A percentile compares a stretch with the other conserved stretches of the same genome.
Conservation (phyloP, 345 rosid genomes). For the Eucalyptus polybractea region DNA sequence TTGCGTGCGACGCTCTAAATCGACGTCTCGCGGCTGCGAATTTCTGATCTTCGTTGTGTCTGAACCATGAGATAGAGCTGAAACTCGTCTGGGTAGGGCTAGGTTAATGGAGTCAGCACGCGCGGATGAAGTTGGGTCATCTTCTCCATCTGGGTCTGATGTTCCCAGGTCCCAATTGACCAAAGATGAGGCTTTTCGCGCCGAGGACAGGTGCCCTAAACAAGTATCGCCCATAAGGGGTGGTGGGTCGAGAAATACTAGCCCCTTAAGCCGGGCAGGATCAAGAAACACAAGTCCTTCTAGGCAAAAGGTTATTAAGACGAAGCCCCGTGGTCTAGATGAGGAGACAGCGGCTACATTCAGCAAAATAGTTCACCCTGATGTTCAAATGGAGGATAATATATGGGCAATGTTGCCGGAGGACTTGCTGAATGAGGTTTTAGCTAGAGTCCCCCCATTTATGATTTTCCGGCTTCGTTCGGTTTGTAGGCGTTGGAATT, state of each 20-base stretch:
- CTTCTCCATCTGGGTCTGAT: constrained; percentile 29
- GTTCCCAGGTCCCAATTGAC: constrained; percentile 10
- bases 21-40: neutral
- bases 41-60: neutral
- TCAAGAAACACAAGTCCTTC: constrained; percentile 83
- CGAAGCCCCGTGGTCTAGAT: constrained; percentile 91
- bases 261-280: constrained; percentile 65
- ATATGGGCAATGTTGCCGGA: constrained; percentile 98
- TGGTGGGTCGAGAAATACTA: constrained; percentile 62
- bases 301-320: constrained; percentile 73
- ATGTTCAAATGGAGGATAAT: constrained; percentile 83
- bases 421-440: constrained; percentile 79
- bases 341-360: constrained; percentile 81
- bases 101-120: neutral
- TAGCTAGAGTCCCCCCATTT: constrained; percentile 89
- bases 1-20: neutral
- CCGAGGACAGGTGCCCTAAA: constrained; percentile 40
- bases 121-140: neutral
- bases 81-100: neutral
- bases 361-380: constrained; percentile 50
- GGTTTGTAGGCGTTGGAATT: constrained; percentile 82
- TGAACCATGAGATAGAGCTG: neutral
- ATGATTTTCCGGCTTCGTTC: constrained; percentile 87
- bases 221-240: constrained; percentile 49
- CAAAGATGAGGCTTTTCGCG: constrained; percentile 5